Evolutionary conservation across 345 rosid genomes (phyloP), one percentile per base, ranked within the genome.

Genomic region (Populus ilicifolia): DNA sequence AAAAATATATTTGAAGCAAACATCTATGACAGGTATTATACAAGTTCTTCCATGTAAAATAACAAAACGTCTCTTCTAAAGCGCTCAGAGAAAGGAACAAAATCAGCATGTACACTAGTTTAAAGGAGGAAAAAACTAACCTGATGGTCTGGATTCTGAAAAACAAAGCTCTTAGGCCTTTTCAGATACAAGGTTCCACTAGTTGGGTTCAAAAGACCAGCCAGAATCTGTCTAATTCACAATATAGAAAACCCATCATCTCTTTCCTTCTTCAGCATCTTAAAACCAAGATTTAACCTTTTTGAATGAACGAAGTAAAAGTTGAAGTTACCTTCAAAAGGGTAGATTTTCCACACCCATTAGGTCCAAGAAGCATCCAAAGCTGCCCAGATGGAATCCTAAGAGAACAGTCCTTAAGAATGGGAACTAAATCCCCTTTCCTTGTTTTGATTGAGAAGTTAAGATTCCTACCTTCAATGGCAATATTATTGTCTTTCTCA

Each of bases 311-410:
- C 39, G 29, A 18, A 13, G 39, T 6, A 2, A 48, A 73, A 69
- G 20, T 6, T 2, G 29, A n/a, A 65, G 27, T 67, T 54, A 93
- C 99, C 97, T 93, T 95, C 82, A 95, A 87, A 83, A 93, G 96
- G 62, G 98, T 95, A 73, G 99, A 95, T 88, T 95, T 95, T 0
- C 99, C 99, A 78, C 97, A 95, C 18, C 99, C 98, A 79, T 95
- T 95, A 61, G 99, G 99, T 13, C 99, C 98, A 75, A 93, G 98
- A 83, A 93, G 85, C 98, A 95, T 93, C 97, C 99, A 93, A 65
- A 95, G 81, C 73, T 91, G 89, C 5, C 97, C 98, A 0, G 90
- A 85, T 75, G 97, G 98, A 76, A 95, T 79, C 6, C 76, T 82
- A 74, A 95, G 73, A 25, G 97, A 89, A 83, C 99, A 95, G 43